Percentiles rank a stretch among this genome's conserved stretches.
Conservation (phyloP, 2,329 filamentous ascomycete species). For the Calonectria leucothoes region DNA sequence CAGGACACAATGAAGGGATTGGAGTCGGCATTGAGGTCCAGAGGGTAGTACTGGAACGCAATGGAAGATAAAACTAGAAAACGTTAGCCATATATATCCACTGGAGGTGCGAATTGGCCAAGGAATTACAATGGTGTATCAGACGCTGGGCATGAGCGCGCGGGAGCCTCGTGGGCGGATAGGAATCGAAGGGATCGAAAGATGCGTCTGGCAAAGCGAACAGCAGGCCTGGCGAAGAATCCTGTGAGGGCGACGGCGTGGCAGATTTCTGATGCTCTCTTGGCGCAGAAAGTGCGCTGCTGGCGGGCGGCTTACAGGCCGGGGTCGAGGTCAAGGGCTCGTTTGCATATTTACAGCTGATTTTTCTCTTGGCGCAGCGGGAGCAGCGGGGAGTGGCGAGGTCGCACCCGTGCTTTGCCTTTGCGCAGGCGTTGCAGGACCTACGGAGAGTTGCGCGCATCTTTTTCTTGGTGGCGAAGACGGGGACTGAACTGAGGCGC, state of each 20-base stretch:
- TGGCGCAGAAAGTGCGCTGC: background rate
- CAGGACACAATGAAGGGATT: constrained; percentile 70
- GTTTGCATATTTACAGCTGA: constrained; percentile 64
- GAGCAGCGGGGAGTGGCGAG: constrained; percentile 65
- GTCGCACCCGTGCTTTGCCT: constrained; percentile 67
- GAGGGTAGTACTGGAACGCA: constrained; percentile 69
- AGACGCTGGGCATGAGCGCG: constrained; percentile 63
- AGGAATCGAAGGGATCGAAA: constrained; percentile 68
- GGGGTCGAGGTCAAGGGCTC: constrained; percentile 54
- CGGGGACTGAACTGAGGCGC: background rate
- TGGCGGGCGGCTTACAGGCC: constrained; percentile 17
- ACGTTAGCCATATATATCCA: constrained; percentile 29
- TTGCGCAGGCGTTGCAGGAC: constrained; percentile 67
- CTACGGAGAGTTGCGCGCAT: constrained; percentile 69
- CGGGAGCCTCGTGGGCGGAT: constrained; percentile 64
- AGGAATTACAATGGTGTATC: constrained; percentile 64
- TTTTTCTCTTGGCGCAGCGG: constrained; percentile 62
- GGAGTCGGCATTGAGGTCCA: constrained; percentile 62
- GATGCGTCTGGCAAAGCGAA: constrained; percentile 46
- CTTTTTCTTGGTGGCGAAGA: constrained; percentile 1
- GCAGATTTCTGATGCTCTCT: background rate
- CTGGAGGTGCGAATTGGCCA: background rate
- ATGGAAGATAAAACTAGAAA: constrained; percentile 65
- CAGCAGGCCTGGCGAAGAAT: constrained; percentile 26
- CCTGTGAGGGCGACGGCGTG: background rate